phyloP scores from a whole-genome alignment of 2,329 filamentous ascomycete species.

The Pseudogymnoascus sp. region DNA sequence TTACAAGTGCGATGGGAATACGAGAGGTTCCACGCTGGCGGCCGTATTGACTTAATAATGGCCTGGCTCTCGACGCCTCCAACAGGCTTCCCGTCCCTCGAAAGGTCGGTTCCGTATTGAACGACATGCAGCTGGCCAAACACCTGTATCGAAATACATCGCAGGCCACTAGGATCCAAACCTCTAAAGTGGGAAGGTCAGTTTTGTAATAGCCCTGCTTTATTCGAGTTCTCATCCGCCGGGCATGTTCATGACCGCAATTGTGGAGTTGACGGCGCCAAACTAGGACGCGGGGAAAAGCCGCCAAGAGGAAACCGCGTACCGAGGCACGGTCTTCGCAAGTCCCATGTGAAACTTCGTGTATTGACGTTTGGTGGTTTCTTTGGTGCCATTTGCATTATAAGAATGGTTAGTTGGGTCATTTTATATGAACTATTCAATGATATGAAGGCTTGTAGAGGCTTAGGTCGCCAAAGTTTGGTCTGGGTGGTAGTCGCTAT shows the following conservation, averaged over 20 bases:
- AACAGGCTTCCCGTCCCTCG: background rate
- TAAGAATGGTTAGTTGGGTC: background rate
- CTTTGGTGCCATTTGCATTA: background rate
- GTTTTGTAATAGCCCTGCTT: background rate
- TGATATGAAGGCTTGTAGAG: background rate
- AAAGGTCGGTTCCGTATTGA: background rate
- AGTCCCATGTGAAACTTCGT: background rate
- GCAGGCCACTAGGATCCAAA: background rate
- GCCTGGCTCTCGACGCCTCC: background rate
- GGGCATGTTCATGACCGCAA: background rate
- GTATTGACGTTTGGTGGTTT: background rate
- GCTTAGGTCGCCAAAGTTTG: background rate
- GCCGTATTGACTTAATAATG: background rate
- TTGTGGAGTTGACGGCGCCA: conserved; percentile 1
- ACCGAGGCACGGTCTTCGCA: conserved; percentile 1
- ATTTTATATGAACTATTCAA: background rate
- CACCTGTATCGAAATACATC: background rate
- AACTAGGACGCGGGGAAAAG: conserved; percentile 2
- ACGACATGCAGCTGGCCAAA: background rate
- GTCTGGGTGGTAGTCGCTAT: background rate
- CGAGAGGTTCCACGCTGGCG: background rate
- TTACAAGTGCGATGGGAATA: background rate
- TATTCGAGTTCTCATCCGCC: background rate
- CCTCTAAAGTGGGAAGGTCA: background rate
- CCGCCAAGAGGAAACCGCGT: background rate